phyloP scores from a whole-genome alignment of 1,139 yeast genomes.

The Diutina pseudorugosa region DNA sequence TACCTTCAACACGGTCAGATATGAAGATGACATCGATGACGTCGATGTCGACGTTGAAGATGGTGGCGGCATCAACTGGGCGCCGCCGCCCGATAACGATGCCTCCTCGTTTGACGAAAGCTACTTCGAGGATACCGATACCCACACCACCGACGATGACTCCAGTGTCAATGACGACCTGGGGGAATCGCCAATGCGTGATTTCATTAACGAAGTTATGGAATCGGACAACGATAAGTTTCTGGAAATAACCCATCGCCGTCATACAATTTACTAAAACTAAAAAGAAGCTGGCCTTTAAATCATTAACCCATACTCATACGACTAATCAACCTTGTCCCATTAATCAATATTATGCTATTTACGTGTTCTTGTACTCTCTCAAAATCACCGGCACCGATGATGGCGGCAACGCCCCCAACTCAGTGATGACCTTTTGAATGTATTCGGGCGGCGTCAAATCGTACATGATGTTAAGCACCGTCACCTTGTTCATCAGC shows the following conservation, averaged over 20 bases:
- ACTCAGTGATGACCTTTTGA: conserved; percentile 89
- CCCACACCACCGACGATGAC: not conserved
- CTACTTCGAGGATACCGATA: conserved; percentile 1
- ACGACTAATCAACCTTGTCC: not conserved
- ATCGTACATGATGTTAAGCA: conserved; percentile 83
- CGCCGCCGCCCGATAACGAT: not conserved
- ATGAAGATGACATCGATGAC: not conserved
- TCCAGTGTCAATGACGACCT: not conserved
- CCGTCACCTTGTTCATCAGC: conserved; percentile 47
- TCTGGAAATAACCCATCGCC: not conserved
- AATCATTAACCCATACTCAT: not conserved
- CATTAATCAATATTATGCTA: not conserved
- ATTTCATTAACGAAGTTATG: conserved; percentile 1
- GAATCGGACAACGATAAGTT: not conserved
- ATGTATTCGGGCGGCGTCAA: conserved; percentile 90
- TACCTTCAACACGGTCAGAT: not conserved
- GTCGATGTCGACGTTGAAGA: not conserved
- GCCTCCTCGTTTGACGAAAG: not conserved
- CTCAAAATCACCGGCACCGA: conserved; percentile 93
- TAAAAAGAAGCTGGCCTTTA: not conserved
- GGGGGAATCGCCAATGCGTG: not conserved
- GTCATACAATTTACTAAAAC: not conserved
- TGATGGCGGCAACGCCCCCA: conserved; percentile 93
- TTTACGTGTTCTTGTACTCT: conserved; percentile 53
- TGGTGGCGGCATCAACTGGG: not conserved